Evolutionary conservation across 176 grass and related monocot species (phyloP).

Genomic region (Raddia distichophylla): DNA sequence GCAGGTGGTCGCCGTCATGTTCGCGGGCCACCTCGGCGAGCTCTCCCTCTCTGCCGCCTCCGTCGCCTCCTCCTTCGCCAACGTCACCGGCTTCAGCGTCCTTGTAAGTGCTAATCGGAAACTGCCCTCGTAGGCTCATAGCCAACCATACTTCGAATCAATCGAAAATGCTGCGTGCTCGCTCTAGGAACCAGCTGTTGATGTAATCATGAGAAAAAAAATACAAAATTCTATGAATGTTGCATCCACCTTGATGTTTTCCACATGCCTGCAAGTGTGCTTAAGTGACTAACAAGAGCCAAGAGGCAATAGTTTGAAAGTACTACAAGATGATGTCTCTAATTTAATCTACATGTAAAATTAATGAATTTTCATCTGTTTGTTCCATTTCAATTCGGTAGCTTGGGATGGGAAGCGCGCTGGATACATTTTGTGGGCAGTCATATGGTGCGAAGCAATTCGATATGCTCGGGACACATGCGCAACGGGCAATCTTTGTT

Average conservation of each 20-base stretch:
- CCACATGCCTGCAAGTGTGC: no score
- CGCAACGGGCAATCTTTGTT: slow-evolving; percentile 70
- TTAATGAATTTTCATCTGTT: neutral
- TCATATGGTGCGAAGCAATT: slow-evolving; percentile 76
- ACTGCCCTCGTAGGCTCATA: neutral
- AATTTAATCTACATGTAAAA: neutral
- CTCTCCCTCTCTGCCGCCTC: slow-evolving; percentile 63
- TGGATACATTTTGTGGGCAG: slow-evolving; percentile 83
- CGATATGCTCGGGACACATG: slow-evolving; percentile 63
- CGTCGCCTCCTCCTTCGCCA: slow-evolving; percentile 67
- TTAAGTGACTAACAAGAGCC: no score
- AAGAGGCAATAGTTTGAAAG: neutral
- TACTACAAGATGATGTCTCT: neutral
- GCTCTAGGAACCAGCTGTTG: neutral
- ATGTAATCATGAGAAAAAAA: neutral
- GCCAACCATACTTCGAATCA: neutral
- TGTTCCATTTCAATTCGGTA: slow-evolving; percentile 35
- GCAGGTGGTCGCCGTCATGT: slow-evolving; percentile 72
- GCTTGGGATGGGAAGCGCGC: slow-evolving; percentile 81
- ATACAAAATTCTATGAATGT: neutral
- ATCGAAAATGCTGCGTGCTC: neutral
- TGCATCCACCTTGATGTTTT: no score
- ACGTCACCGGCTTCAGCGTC: slow-evolving; percentile 80
- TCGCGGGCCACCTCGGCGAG: slow-evolving; percentile 71
- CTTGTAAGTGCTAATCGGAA: slow-evolving; percentile 30